These are phyloP conservation scores for Aphanoascus verrucosus DNA, from an alignment of 2,329 filamentous ascomycete species.

Conservation along the genomic window DNA sequence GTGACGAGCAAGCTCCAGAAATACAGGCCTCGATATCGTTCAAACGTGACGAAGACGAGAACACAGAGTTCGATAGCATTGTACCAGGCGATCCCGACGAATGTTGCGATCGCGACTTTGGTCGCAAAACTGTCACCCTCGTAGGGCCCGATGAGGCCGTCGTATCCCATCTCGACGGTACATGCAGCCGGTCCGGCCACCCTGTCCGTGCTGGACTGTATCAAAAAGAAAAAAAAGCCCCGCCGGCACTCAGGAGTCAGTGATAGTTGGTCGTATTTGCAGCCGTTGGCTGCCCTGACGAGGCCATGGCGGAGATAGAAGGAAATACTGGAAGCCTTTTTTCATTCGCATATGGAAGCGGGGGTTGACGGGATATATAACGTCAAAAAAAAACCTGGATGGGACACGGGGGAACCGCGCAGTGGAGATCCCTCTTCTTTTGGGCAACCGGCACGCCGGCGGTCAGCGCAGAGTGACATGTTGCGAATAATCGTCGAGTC, in stretches of 20 bases:
- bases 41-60: slow-evolving; percentile 41
- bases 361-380: no score
- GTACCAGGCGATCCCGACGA: slow-evolving; percentile 41
- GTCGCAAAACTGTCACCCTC: slow-evolving; percentile 27
- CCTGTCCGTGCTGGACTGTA: neutral
- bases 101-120: slow-evolving; percentile 37
- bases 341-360: neutral
- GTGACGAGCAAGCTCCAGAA: slow-evolving; percentile 42
- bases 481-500: no score
- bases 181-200: no score
- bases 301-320: neutral
- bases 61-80: slow-evolving; percentile 42
- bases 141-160: slow-evolving; percentile 32
- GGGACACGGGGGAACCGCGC: no score
- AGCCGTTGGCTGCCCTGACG: neutral
- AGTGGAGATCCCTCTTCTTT: no score
- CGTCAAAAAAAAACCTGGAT: no score
- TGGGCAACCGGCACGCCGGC: no score
- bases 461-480: no score
- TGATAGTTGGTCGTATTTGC: neutral
- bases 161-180: slow-evolving; percentile 15
- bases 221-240: neutral
- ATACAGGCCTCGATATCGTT: slow-evolving; percentile 38
- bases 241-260: neutral
- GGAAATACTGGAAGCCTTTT: no score